These are phyloP conservation scores for Colletotrichum sp. DNA, from an alignment of 2,329 filamentous ascomycete genomes.

Conservation along the genomic window DNA sequence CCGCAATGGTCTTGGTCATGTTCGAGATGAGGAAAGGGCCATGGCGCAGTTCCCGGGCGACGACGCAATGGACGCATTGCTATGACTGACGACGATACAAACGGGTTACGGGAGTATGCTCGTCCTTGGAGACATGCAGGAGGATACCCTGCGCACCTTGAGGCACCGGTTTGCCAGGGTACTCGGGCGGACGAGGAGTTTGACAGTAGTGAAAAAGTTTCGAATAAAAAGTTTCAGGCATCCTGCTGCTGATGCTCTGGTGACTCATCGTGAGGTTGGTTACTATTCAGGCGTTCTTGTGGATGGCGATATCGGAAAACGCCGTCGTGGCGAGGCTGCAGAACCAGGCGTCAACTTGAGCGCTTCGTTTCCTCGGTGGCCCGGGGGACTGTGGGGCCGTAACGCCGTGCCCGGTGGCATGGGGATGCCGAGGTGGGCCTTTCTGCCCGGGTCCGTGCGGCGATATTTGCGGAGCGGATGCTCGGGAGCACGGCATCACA, in stretches of 20 bases:
- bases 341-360: background rate
- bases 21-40: background rate
- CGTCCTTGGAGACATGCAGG: background rate
- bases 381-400: too few relatives aligned
- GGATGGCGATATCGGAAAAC: background rate
- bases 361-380: too few relatives aligned
- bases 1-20: background rate
- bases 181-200: background rate
- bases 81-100: background rate
- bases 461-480: too few relatives aligned
- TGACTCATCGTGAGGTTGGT: background rate
- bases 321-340: background rate
- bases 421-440: too few relatives aligned
- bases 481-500: too few relatives aligned
- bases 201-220: too few relatives aligned
- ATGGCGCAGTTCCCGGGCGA: background rate
- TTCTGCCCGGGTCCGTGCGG: too few relatives aligned
- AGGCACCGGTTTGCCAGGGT: background rate
- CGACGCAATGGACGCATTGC: background rate
- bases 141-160: background rate
- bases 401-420: too few relatives aligned
- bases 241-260: background rate
- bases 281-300: background rate
- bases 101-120: background rate
- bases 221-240: rapidly evolving